Evolutionary conservation across 495 filamentous ascomycete genomes (phyloP), one percentile per base, ranked within the genome.

Genomic region (Tuber melanosporum): DNA sequence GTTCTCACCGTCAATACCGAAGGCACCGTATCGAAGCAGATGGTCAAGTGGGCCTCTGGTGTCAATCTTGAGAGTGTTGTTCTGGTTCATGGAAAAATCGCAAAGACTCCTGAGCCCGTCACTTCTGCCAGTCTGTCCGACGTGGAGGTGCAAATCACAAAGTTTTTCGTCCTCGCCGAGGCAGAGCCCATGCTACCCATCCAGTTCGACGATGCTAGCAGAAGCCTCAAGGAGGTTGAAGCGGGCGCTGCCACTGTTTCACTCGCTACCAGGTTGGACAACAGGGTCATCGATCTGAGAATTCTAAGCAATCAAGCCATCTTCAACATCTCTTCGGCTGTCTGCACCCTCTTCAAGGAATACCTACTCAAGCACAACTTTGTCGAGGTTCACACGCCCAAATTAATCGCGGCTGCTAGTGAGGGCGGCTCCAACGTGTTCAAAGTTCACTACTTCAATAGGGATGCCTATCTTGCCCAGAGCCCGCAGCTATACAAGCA

Each of bases 401-500:
- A 93, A 85, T 86, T 99, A 70, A 95, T 95, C 75, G 93, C 91
- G 71, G 93, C 93, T 44, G 93, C 95, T 19, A 95, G 93, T 0
- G 95, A 99, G 83, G 95, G 95, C 82, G 95, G 95, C 78, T 92
- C 92, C 75, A 94, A 93, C 81, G 94, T 98, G 32, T 99, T 99
- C 86, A 90, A 93, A 78, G 87, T 98, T 72, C 90, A 93, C 69
- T 99, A 99, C 85, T 98, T 98, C 85, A 92, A 91, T 78, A 88
- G 91, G 76, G 90, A 91, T 72, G 94, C 91, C 4, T 99, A 89
- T 85, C 87, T 98, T 17, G 94, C 94, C 32, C 95, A 98, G 85
- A 95, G 92, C 77, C 95, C 95, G 19, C 95, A 99, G 85, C 89
- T 99, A 71, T 95, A 96, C 85, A 98, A 99, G 87, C 95, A 99